A percentile compares a stretch with the other conserved stretches of the same genome.
These are phyloP conservation scores for Blastocystis sp. DNA, from an alignment of 352 stramenopile genomes.

Conservation along the genomic window DNA sequence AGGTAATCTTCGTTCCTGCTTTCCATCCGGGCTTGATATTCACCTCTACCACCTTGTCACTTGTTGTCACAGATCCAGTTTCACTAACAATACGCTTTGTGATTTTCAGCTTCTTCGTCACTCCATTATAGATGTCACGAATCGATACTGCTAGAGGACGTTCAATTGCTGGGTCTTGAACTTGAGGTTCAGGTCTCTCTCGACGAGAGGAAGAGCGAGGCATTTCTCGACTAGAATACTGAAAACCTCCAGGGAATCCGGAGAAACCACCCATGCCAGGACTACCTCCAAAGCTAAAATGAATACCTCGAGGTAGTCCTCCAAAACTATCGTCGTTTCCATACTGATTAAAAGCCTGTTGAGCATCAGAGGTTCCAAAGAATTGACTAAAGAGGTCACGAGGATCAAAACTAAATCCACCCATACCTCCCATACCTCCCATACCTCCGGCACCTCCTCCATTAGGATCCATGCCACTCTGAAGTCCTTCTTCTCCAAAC, in stretches of 20 bases:
- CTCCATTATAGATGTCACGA: constrained; percentile 72
- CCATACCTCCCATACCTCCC: background rate
- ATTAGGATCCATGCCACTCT: constrained; percentile 71
- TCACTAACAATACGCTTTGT: constrained; percentile 76
- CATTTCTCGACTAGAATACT: background rate
- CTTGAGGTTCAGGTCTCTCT: background rate
- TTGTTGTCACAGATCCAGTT: constrained; percentile 71
- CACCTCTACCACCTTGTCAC: constrained; percentile 81
- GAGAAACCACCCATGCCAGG: constrained; percentile 71
- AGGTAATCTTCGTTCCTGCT: constrained; percentile 81
- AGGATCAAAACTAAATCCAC: constrained; percentile 66
- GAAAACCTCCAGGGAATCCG: background rate
- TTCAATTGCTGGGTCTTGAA: constrained; percentile 19
- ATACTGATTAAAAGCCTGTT: constrained; percentile 32
- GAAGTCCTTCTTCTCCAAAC: constrained; percentile 85
- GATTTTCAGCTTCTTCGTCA: constrained; percentile 82
- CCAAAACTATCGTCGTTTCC: constrained; percentile 48
- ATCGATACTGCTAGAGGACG: constrained; percentile 9
- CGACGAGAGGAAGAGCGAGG: background rate
- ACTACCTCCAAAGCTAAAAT: constrained; percentile 71
- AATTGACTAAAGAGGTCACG: constrained; percentile 58
- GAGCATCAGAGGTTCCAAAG: constrained; percentile 20
- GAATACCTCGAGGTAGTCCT: constrained; percentile 72
- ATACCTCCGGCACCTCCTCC: background rate
- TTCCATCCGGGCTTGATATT: constrained; percentile 89